Percentiles rank a stretch among this genome's conserved stretches.
Conservation (phyloP, 331 rosid species). For the Quercus tomentella region DNA sequence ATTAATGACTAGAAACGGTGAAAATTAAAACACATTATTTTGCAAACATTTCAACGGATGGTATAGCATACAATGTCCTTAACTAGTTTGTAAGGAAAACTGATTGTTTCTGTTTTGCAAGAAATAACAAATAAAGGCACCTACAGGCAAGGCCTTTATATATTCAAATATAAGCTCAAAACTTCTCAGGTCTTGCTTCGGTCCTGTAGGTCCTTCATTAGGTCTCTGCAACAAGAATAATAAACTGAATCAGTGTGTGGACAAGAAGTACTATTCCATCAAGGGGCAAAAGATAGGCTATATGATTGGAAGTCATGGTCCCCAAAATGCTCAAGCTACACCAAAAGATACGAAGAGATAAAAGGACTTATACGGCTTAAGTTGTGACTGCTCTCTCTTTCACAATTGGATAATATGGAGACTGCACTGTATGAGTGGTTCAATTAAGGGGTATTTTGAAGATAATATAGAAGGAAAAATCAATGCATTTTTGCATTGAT, state of each 20-base stretch:
- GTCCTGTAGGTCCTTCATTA: constrained; percentile 43
- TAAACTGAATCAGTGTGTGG: constrained; percentile 22
- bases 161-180: constrained; percentile 86
- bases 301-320: not conserved
- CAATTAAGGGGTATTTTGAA: not conserved
- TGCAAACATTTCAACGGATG: not conserved
- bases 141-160: constrained; percentile 93
- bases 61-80: not conserved
- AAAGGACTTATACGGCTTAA: not conserved
- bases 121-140: constrained; percentile 25
- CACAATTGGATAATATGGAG: not conserved
- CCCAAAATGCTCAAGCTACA: not conserved
- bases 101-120: not conserved
- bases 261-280: not conserved
- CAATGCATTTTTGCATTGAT: not conserved
- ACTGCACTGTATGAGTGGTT: not conserved
- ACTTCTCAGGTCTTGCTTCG: constrained; percentile 81
- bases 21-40: not conserved
- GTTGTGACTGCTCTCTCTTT: not conserved
- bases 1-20: not conserved
- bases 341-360: not conserved
- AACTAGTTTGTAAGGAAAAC: constrained; percentile 7
- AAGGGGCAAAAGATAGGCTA: not conserved
- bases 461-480: not conserved
- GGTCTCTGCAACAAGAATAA: constrained; percentile 60